Base-by-base conservation (phyloP, 164 flowering plant genomes). In the Magnolia kwangsiensis region DNA sequence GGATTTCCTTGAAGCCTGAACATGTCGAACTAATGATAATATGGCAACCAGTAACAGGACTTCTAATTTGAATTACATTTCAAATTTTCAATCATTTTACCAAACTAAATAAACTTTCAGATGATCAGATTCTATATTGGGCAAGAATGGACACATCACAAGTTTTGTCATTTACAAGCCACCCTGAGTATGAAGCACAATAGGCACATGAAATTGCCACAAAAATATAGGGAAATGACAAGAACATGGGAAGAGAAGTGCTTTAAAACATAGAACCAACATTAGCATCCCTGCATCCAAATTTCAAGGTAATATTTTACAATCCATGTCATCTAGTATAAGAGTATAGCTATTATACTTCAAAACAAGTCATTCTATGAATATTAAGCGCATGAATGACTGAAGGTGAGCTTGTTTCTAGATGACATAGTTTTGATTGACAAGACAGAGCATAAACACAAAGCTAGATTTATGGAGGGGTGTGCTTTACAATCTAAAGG, bases 1-100 rank as follows among this genome's bases (percentile, higher is more conserved):
- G 95, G 96, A 81, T 93, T 93, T 29, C 92, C 92, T 55, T 79
- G 83, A 79, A 93, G 88, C 92, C 98, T 93, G 88, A 71, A 82
- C 72, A 79, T 51, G 20, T 45, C 45, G 19, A 66, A 75, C 63
- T 66, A 65, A 19, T 67, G 61, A 70, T 77, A 19, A 74, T 16
- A 51, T 18, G 21, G 20, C 68, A 14, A 21, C 21, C 10, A 20
- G 23, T 8, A 24, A 20, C 18, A 71, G 37, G 50, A 72, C 19
- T 64, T 71, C 3, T 63, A 50, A 59, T 51, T 21, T 37, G 8
- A 63, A 64, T 9, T 50, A 49, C 63, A 79, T 55, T 16, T 55
- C 61, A 55, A 55, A 13, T 16, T 11, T 55, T 55, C 0, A 0
- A 55, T 27, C 61, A 16, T 55, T 55, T 11, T 16, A 55, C 61